phyloP scores from a whole-genome alignment of 768 basidiomycete species.

The Hydnomerulius pinastri region DNA sequence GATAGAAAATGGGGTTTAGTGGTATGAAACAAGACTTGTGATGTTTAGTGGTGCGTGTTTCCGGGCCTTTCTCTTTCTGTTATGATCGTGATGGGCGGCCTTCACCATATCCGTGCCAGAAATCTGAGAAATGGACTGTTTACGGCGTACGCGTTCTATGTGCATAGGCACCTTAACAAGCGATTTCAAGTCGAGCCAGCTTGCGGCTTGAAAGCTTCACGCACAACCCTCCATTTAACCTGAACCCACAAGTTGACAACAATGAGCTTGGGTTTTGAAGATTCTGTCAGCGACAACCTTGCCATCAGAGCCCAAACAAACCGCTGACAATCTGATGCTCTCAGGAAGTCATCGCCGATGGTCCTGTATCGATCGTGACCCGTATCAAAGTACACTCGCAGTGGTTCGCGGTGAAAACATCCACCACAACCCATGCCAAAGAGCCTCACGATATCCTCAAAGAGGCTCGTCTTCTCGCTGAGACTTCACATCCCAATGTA shows the following conservation, averaged over 20 bases:
- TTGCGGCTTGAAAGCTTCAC: too few species aligned
- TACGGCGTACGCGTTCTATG: too few species aligned
- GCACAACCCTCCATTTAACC: too few species aligned
- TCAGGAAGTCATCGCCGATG: conserved; percentile 25
- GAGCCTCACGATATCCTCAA: conserved; percentile 74
- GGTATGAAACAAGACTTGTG: not conserved
- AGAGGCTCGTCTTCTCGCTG: conserved; percentile 54
- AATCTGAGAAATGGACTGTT: too few species aligned
- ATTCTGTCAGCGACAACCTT: conserved; percentile 8
- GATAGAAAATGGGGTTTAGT: not conserved
- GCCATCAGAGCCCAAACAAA: not conserved
- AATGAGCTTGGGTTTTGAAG: conserved; percentile 12
- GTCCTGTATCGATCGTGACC: conserved; percentile 27
- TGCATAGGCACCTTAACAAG: too few species aligned
- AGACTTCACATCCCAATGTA: conserved; percentile 56
- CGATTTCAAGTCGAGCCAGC: too few species aligned
- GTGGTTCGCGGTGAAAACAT: conserved; percentile 49
- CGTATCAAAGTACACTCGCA: conserved; percentile 13
- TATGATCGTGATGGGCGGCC: not conserved
- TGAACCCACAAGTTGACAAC: not conserved
- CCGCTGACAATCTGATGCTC: conserved; percentile 7
- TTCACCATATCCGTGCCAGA: too few species aligned
- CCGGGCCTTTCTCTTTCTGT: not conserved
- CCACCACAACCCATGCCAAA: conserved; percentile 46
- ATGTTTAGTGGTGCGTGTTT: not conserved